Base-by-base conservation (phyloP, 306 rosid genomes). In the Amphicarpaea edgeworthii region DNA sequence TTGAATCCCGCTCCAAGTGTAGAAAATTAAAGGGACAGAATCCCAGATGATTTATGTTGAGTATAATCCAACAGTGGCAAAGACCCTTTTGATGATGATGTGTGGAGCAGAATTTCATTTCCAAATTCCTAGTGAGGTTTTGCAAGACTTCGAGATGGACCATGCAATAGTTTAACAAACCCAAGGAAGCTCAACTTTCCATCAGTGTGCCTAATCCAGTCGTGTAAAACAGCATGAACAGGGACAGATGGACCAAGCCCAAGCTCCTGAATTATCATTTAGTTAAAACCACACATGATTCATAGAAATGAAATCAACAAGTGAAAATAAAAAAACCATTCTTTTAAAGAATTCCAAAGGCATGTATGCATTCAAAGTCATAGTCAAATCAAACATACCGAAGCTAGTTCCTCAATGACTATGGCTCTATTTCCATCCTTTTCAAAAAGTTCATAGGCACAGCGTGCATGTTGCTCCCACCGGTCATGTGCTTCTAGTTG, bases 151-250 rank as follows among this genome's bases (percentile, higher is more conserved):
- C 98, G 86, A 73, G 98, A 91, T 32, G 87, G 88, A 53, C 98
- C 98, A 5, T 89, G 97, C 84, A 93, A 83, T 75, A 93, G 75
- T 73, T 91, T 93, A 77, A 91, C 92, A 75, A 93, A 91, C 21
- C 98, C 98, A 51, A 91, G 96, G 87, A 91, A 91, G 84, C 98
- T 93, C 77, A 93, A 80, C 83, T 91, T 93, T 70, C 98, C 97
- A 77, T 93, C 97, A 0, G 90, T 88, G 85, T 89, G 98, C 84
- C 98, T 79, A 76, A 93, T 90, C 98, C 98, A 93, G 79, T 93
- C 98, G 20, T 91, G 96, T 78, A 93, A 96, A 83, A 93, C 96
- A 2, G 93, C 86, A 76, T 93, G 97, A 81, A 93, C 91, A 14
- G 98, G 98, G 51, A 91, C 96, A 8, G 96, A 82, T 54, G 97